Percentiles rank a stretch among this genome's conserved stretches.
These are phyloP conservation scores for Marasmius fiardii DNA, from an alignment of 1,284 basidiomycete species.

Conservation along the genomic window DNA sequence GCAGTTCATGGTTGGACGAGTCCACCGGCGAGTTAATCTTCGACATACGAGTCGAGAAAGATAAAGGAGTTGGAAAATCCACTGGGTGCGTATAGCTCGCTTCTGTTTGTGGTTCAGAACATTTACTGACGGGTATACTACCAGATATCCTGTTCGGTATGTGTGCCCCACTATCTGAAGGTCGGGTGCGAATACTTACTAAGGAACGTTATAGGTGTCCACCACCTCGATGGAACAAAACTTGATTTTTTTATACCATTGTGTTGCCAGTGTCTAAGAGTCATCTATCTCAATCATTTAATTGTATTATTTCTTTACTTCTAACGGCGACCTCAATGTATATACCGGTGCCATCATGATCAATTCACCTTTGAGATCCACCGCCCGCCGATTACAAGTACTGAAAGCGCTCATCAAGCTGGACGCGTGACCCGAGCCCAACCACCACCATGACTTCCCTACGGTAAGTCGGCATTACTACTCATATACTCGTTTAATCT, in stretches of 20 bases:
- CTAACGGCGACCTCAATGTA: too few species aligned
- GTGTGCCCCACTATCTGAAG: neutral
- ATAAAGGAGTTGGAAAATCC: slow-evolving; percentile 77
- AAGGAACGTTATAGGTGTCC: neutral
- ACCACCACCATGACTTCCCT: slow-evolving; percentile 50
- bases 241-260: neutral
- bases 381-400: too few species aligned
- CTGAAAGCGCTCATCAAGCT: too few species aligned
- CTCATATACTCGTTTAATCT: neutral
- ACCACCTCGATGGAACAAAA: neutral
- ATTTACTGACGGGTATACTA: neutral
- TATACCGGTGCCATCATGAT: too few species aligned
- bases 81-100: slow-evolving; percentile 46
- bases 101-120: neutral
- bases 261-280: too few species aligned
- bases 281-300: too few species aligned
- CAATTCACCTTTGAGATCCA: too few species aligned
- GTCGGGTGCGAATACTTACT: neutral
- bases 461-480: slow-evolving; percentile 36
- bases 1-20: slow-evolving; percentile 65
- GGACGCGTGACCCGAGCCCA: too few species aligned
- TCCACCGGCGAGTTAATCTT: slow-evolving; percentile 73
- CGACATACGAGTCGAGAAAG: slow-evolving; percentile 84
- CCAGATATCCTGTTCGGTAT: slow-evolving; percentile 1
- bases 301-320: too few species aligned